These are phyloP conservation scores for Bacterosira constricta DNA, from an alignment of 108 stramenopile species.

Conservation along the genomic window DNA sequence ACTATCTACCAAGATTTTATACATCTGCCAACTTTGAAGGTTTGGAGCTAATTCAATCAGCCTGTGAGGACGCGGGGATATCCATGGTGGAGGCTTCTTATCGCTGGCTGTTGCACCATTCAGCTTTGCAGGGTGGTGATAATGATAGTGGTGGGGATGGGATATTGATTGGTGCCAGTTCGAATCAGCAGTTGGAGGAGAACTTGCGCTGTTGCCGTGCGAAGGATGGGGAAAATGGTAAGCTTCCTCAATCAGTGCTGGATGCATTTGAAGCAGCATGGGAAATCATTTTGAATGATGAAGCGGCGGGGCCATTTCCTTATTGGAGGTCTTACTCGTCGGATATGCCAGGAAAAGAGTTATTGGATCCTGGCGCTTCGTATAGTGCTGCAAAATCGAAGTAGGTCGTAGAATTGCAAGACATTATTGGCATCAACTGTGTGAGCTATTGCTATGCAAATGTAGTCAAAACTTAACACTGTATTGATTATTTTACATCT, in stretches of 20 bases:
- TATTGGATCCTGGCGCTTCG: conserved; percentile 79
- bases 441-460: not conserved
- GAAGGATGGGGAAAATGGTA: not conserved
- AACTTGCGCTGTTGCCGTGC: conserved; percentile 75
- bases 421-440: too few relatives aligned
- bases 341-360: conserved; percentile 81
- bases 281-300: conserved; percentile 57
- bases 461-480: not conserved
- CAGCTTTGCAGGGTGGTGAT: conserved; percentile 49
- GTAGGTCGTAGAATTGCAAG: too few relatives aligned
- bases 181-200: conserved; percentile 73
- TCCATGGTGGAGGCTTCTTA: conserved; percentile 87
- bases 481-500: not conserved
- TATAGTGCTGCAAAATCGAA: conserved; percentile 75
- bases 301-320: conserved; percentile 56
- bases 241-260: conserved; percentile 48
- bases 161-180: conserved; percentile 83
- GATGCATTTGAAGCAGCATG: conserved; percentile 78
- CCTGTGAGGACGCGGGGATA: conserved; percentile 61
- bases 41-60: conserved; percentile 60
- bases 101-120: conserved; percentile 90
- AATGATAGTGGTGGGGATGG: conserved; percentile 56
- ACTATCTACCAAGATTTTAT: conserved; percentile 89
- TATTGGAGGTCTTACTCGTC: conserved; percentile 87
- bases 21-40: conserved; percentile 81